Evolutionary conservation across 306 rosid species (phyloP), one percentile per base, ranked within the genome.

Genomic region (Coriaria nepalensis): DNA sequence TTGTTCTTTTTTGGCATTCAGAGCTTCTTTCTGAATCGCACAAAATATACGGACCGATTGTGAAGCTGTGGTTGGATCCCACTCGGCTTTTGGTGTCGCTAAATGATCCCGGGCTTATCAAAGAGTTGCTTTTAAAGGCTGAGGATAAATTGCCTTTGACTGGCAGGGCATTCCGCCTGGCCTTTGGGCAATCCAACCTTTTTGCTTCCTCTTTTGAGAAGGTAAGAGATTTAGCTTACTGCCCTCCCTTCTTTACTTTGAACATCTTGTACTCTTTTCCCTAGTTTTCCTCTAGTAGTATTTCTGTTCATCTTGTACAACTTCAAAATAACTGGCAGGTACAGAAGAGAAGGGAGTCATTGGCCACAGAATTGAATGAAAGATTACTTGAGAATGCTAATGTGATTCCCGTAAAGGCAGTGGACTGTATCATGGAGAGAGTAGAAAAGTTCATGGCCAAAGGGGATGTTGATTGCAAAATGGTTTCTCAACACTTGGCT

Each of bases 1-100:
- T 32, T 9, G 43, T 35, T 40, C 12, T 13, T 20, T 70, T 69
- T 49, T 55, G 60, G 11, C 36, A 64, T 61, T 45, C 75, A 86
- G 93, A 82, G 42, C 45, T 77, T 51, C 57, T 86, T 57, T 65
- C 73, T 42, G 74, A 70, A 64, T 72, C 75, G 6, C 96, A 86
- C 57, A 59, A 72, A 61, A 62, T 55, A 47, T 74, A 74, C 68
- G 94, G 96, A 45, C 54, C 90, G 11, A 65, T 82, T 55, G 64
- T 82, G 66, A 82, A 77, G 82, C 65, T 86, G 52, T 86, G 96
- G 93, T 60, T 86, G 62, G 86, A 93, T 59, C 93, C 93, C 55
- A 77, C 77, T 20, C 72, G 68, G 76, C 90, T 86, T 42, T 62
- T 86, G 57, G 96, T 86, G 66, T 86, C 96, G 0, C 61, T 86